A percentile compares a stretch with the other conserved stretches of the same genome.
These are phyloP conservation scores for Sinapis alba DNA, from an alignment of 441 rosid species.

Conservation along the genomic window DNA sequence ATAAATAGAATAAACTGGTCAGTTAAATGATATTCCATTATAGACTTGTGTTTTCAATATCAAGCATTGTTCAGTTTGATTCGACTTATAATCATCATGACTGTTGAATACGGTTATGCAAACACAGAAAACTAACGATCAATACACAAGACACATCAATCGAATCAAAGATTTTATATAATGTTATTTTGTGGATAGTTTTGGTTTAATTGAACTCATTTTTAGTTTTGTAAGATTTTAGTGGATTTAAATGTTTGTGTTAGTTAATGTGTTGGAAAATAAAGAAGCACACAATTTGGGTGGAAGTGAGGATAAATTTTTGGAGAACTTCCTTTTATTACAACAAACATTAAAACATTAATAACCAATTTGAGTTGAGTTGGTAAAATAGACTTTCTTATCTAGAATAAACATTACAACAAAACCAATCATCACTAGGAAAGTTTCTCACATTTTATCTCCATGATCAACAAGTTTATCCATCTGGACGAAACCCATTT, in stretches of 20 bases:
- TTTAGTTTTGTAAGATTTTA: not conserved
- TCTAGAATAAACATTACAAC: not conserved
- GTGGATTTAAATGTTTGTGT: not conserved
- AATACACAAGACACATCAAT: not conserved
- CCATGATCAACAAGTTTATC: not conserved
- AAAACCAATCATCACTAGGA: not conserved
- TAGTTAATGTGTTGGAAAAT: not conserved
- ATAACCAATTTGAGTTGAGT: not conserved
- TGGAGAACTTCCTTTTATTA: not conserved
- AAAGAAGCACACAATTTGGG: not conserved
- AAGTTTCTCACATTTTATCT: not conserved
- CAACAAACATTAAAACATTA: not conserved
- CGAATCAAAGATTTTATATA: not conserved
- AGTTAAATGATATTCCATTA: too few relatives aligned
- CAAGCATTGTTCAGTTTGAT: not conserved
- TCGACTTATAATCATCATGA: not conserved
- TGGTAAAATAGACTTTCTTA: not conserved
- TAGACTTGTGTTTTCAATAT: not conserved
- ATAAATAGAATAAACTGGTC: too few relatives aligned
- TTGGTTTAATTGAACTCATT: not conserved
- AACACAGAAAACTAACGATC: not conserved
- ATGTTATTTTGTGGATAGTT: not conserved
- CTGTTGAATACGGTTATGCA: not conserved
- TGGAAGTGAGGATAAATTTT: not conserved
- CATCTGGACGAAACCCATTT: constrained; percentile 1